Conservation (phyloP, 805 yeast species). For the Teunomyces kruisii region DNA sequence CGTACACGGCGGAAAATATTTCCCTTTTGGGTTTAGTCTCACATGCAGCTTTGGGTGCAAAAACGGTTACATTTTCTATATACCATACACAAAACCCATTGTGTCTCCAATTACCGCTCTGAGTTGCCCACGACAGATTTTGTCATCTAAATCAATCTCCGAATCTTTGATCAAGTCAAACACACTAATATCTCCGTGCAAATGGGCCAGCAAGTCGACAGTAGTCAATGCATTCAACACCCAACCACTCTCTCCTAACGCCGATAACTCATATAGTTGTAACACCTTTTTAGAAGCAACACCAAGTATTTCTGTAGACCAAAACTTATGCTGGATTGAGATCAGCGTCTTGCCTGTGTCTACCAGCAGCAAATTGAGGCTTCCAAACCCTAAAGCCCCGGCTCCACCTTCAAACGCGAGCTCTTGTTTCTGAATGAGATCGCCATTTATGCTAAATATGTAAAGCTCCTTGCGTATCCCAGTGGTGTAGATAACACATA, state of each 20-base stretch:
- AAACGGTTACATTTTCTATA: neutral
- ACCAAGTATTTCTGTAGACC: conserved; percentile 37
- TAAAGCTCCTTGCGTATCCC: conserved; percentile 20
- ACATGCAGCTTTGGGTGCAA: neutral
- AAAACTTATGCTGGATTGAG: conserved; percentile 30
- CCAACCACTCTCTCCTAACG: conserved; percentile 13
- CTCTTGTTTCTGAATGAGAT: conserved; percentile 26
- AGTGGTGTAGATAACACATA: conserved; percentile 37
- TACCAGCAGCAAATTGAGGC: conserved; percentile 26
- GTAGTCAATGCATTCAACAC: conserved; percentile 2
- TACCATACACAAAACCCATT: conserved; percentile 48
- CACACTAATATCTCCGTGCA: conserved; percentile 25
- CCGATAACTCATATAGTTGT: conserved; percentile 22
- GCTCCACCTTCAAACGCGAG: conserved; percentile 17
- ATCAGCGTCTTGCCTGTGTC: conserved; percentile 21
- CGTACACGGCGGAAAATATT: neutral
- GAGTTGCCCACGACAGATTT: conserved; percentile 31
- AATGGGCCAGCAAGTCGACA: conserved; percentile 1
- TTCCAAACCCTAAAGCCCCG: conserved; percentile 29
- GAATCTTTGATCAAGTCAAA: conserved; percentile 27
- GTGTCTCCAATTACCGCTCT: conserved; percentile 55
- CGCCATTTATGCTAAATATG: conserved; percentile 57
- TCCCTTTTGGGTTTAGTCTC: neutral
- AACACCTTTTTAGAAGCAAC: conserved; percentile 22
- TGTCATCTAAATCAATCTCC: conserved; percentile 37